These are phyloP conservation scores for Citrullus amarus DNA, from an alignment of 306 rosid genomes.

Conservation along the genomic window DNA sequence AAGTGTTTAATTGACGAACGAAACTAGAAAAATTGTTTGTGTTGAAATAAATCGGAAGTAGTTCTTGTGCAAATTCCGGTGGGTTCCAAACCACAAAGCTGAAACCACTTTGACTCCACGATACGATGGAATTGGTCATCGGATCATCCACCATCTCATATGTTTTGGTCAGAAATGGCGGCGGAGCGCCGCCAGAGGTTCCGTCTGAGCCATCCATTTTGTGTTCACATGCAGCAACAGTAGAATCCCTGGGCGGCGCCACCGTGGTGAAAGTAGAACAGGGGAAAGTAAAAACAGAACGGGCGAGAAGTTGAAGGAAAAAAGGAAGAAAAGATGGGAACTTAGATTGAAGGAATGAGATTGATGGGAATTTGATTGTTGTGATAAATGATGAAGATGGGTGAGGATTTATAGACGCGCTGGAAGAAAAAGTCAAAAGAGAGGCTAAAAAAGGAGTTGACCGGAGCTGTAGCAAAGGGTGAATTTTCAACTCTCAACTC, in stretches of 20 bases:
- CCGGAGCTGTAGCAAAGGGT: neutral
- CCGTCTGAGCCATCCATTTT: conserved; percentile 7
- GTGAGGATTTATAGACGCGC: neutral
- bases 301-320: neutral
- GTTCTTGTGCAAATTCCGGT: conserved; percentile 12
- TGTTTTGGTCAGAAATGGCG: conserved; percentile 20
- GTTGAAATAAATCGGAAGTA: conserved; percentile 17
- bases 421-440: neutral
- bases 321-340: neutral
- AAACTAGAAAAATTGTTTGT: conserved; percentile 21
- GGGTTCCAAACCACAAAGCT: conserved; percentile 20
- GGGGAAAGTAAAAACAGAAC: neutral
- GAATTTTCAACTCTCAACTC: neutral
- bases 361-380: neutral
- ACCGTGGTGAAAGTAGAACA: too few relatives aligned
- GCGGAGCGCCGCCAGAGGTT: conserved; percentile 1
- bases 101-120: conserved; percentile 12
- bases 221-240: too few relatives aligned
- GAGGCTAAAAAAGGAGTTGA: neutral
- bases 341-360: neutral
- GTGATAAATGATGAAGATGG: too few relatives aligned
- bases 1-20: conserved; percentile 18
- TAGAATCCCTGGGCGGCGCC: neutral
- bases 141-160: conserved; percentile 20
- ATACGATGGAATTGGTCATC: conserved; percentile 4